Base-by-base conservation (phyloP, 2,329 filamentous ascomycete species). In the Xylaria sp. region DNA sequence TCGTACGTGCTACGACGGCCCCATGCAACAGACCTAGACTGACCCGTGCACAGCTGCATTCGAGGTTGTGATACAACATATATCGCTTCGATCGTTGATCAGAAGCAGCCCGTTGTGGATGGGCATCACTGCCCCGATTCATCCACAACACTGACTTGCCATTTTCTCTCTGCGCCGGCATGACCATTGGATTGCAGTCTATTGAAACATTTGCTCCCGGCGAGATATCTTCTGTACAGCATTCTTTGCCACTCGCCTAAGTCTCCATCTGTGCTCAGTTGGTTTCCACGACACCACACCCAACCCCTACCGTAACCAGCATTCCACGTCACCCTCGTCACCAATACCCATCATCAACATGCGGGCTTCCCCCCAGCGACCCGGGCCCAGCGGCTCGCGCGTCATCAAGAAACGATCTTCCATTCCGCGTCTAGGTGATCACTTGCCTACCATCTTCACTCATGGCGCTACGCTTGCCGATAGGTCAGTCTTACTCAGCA, bases 361-460 rank as follows among this genome's bases (percentile, higher is more conserved):
- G 72, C 74, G 63, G 63, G 67, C 67, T 25, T 18, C 58, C 6
- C 67, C 72, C 7, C 73, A 72, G 37, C 66, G 50, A 13, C 71
- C 72, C 1, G 72, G 71, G 34, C 74, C 73, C 12, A 69, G 65
- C 65, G 72, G 74, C 51, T 76, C 74, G n/a, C 66, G 67, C 12
- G 71, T 73, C 6, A 39, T 66, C 61, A 75, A 72, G 66, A 73
- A 69, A 34, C 66, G 63, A 31, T 34, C 62, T 18, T 70, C 74
- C 8, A 55, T 65, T 3, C 75, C 75, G 57, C 72, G 63, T 34
- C 70, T 78, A 31, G 76, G 76, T 2, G 75, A 76, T 50, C 72
- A 74, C 23, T 69, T 78, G 25, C 58, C 63, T 28, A 57, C 66
- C 28, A 48, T 72, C 12, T 52, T 65, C 28, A 59, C 48, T 20